These are phyloP conservation scores for Triticum monococcum DNA, from an alignment of 176 grass and related monocot genomes.

Conservation along the genomic window DNA sequence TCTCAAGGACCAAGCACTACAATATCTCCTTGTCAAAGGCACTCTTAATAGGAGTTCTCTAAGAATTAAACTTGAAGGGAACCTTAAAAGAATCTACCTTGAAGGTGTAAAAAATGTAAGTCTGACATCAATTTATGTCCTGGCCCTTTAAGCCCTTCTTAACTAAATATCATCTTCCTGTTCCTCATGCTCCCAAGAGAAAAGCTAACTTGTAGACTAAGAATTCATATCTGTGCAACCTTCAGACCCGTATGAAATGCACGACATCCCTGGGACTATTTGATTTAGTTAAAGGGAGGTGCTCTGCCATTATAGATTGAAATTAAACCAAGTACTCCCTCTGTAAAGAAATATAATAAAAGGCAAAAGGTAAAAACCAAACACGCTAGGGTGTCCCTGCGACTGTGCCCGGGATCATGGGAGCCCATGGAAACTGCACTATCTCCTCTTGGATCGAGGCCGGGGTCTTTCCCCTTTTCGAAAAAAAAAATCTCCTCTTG, in stretches of 20 bases:
- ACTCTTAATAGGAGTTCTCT: neutral
- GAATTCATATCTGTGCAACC: neutral
- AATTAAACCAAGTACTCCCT: neutral
- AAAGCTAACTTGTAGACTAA: neutral
- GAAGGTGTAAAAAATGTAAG: neutral
- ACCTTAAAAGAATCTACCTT: neutral
- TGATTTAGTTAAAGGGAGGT: neutral
- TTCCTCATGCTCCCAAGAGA: neutral
- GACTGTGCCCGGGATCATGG: neutral
- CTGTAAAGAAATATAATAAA: neutral
- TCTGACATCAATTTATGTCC: neutral
- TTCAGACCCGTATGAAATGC: neutral
- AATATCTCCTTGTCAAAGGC: neutral
- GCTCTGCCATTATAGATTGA: neutral
- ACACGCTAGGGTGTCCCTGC: neutral
- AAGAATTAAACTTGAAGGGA: slow-evolving; percentile 1
- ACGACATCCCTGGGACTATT: neutral
- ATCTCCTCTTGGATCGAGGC: neutral
- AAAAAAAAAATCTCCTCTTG: neutral
- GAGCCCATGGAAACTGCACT: neutral
- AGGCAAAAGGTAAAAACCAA: neutral
- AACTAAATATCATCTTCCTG: neutral
- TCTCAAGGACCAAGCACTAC: neutral
- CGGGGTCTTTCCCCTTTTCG: too few species aligned
- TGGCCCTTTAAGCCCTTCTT: neutral